Evolutionary conservation across 495 filamentous ascomycete species (phyloP).

Genomic region (Cenococcum geophilum): DNA sequence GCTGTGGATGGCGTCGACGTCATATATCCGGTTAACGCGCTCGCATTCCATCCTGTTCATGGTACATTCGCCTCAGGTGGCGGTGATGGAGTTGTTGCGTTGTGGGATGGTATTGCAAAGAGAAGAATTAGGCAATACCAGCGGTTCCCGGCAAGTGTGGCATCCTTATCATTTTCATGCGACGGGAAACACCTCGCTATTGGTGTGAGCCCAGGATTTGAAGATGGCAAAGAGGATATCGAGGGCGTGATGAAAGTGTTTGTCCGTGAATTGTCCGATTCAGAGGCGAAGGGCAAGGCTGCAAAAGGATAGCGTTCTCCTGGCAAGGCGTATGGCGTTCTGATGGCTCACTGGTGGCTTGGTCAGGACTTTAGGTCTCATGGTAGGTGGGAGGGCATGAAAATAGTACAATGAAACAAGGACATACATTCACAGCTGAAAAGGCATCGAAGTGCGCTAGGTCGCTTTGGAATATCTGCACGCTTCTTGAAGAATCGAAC

Average conservation of each 20-base stretch:
- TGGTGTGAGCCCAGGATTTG: conserved; percentile 82
- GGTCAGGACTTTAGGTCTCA: too few relatives aligned
- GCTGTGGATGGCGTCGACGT: conserved; percentile 63
- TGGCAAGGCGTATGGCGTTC: too few relatives aligned
- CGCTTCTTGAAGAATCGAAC: too few relatives aligned
- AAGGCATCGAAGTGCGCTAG: too few relatives aligned
- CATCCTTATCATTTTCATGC: conserved; percentile 65
- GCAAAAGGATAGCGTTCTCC: not conserved
- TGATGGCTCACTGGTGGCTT: too few relatives aligned
- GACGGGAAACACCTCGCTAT: conserved; percentile 82
- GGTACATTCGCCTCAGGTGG: conserved; percentile 92
- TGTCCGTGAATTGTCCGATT: conserved; percentile 75
- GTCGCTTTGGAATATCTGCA: too few relatives aligned
- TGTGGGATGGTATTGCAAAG: conserved; percentile 94
- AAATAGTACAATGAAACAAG: too few relatives aligned
- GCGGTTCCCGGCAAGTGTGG: conserved; percentile 70
- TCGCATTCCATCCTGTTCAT: conserved; percentile 84
- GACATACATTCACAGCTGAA: too few relatives aligned
- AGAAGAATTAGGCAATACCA: conserved; percentile 86
- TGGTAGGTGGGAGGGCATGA: too few relatives aligned
- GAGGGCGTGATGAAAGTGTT: conserved; percentile 65
- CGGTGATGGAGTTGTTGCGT: conserved; percentile 86
- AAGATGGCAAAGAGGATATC: conserved; percentile 73
- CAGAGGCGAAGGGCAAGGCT: conserved; percentile 85
- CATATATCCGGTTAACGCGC: conserved; percentile 90